phyloP scores from a whole-genome alignment of 441 rosid genomes.

The Populus tomentosa region DNA sequence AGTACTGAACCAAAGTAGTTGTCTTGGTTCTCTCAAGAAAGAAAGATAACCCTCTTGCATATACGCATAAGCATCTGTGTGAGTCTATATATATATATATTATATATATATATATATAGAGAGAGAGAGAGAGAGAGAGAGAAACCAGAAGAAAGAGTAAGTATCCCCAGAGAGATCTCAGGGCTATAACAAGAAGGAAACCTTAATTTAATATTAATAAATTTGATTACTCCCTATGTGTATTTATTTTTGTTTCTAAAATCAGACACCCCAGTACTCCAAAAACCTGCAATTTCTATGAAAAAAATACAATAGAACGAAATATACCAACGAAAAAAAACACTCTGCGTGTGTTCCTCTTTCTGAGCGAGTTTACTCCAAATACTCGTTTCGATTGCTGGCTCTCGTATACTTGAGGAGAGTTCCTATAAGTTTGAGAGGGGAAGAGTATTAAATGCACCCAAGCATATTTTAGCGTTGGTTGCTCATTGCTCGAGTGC shows the following conservation, averaged over 20 bases:
- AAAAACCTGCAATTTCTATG: constrained; percentile 54
- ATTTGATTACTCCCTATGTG: background rate
- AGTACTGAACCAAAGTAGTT: background rate
- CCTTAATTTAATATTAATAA: background rate
- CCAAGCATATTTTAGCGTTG: background rate
- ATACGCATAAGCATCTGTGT: background rate
- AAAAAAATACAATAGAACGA: background rate
- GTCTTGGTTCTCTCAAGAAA: background rate
- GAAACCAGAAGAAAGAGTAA: background rate
- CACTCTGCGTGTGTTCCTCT: background rate
- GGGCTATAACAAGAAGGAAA: constrained; percentile 1
- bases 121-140: background rate
- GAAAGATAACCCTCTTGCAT: background rate
- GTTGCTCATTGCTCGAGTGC: background rate
- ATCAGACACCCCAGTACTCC: constrained; percentile 54
- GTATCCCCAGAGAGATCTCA: background rate
- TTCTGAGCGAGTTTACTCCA: no score
- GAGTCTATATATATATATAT: no score
- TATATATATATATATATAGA: no score
- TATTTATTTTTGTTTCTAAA: no score
- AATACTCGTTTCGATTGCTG: no score
- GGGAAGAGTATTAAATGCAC: background rate
- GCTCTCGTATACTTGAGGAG: background rate
- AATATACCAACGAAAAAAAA: background rate
- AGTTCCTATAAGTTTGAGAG: background rate